phyloP scores from a whole-genome alignment of 257 asterid genomes.

The Solanum neorickii region DNA sequence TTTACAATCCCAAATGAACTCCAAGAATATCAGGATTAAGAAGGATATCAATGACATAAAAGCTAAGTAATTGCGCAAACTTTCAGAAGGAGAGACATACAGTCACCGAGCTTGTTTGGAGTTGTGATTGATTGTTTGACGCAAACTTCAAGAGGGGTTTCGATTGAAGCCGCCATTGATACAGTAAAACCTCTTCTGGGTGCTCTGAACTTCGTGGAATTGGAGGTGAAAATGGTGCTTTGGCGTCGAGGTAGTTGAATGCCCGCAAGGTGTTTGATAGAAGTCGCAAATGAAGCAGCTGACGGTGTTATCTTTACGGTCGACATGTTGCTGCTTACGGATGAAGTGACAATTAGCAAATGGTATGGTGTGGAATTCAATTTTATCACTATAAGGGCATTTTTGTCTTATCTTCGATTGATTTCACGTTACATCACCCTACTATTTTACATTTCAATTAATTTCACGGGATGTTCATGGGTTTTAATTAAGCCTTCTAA shows the following conservation, averaged over 20 bases:
- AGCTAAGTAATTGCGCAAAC: not conserved
- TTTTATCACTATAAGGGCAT: not conserved
- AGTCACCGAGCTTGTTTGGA: slow-evolving; percentile 85
- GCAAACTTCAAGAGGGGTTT: slow-evolving; percentile 56
- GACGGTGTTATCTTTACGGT: slow-evolving; percentile 49
- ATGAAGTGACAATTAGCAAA: not conserved
- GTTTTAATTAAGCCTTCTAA: not conserved
- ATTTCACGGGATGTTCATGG: not conserved
- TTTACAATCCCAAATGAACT: not conserved
- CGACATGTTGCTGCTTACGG: slow-evolving; percentile 18
- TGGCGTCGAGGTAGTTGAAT: slow-evolving; percentile 13
- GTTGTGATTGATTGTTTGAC: slow-evolving; percentile 63
- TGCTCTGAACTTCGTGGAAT: slow-evolving; percentile 1
- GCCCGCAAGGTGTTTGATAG: slow-evolving; percentile 34
- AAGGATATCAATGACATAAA: not conserved
- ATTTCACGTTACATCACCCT: not conserved
- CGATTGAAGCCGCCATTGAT: slow-evolving; percentile 33
- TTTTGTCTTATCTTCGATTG: not conserved
- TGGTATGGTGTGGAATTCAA: not conserved
- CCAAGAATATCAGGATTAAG: not conserved
- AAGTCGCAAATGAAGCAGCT: slow-evolving; percentile 29
- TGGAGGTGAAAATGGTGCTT: slow-evolving; percentile 6
- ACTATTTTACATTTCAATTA: not conserved
- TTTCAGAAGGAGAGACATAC: slow-evolving; percentile 17
- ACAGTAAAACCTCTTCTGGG: slow-evolving; percentile 14